Evolutionary conservation across 495 filamentous ascomycete species (phyloP).

Genomic region (Penicillium simplicissimum): DNA sequence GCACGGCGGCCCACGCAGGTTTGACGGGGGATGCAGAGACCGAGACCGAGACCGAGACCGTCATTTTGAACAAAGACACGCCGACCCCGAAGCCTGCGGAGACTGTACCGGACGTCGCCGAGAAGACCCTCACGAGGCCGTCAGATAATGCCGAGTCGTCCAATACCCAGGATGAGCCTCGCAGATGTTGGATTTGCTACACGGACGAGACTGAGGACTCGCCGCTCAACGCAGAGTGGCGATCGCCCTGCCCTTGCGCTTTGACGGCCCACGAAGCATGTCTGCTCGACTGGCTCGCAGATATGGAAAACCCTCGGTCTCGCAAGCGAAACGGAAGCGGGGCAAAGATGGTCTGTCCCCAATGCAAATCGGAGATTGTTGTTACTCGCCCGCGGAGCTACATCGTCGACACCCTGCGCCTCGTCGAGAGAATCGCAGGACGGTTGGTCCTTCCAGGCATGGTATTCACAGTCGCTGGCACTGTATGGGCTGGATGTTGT

Average conservation of each 20-base stretch:
- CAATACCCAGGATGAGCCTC: conserved; percentile 46
- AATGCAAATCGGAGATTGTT: conserved; percentile 80
- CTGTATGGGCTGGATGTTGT: conserved; percentile 56
- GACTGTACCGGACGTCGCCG: conserved; percentile 15
- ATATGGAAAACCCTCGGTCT: conserved; percentile 65
- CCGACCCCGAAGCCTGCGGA: conserved; percentile 21
- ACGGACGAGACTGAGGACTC: conserved; percentile 77
- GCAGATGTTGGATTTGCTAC: conserved; percentile 93
- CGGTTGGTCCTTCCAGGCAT: conserved; percentile 60
- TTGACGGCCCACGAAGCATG: conserved; percentile 89
- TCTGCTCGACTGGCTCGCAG: conserved; percentile 85
- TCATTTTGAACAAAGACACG: conserved; percentile 43
- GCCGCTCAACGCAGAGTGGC: conserved; percentile 69
- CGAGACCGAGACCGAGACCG: conserved; percentile 39
- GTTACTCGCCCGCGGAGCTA: conserved; percentile 70
- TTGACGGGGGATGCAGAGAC: conserved; percentile 30
- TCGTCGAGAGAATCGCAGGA: conserved; percentile 55
- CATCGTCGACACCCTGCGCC: conserved; percentile 59
- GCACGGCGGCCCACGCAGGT: conserved; percentile 16
- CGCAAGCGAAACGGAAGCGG: conserved; percentile 48
- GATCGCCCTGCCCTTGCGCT: conserved; percentile 83
- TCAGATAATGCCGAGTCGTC: conserved; percentile 19
- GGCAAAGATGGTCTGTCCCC: conserved; percentile 73
- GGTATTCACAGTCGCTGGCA: conserved; percentile 53
- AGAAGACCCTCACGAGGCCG: conserved; percentile 20